A percentile compares a stretch with the other conserved stretches of the same genome.
These are phyloP conservation scores for Haplosporangium gracile DNA, from an alignment of 192 early-diverging fungal species.

Conservation along the genomic window DNA sequence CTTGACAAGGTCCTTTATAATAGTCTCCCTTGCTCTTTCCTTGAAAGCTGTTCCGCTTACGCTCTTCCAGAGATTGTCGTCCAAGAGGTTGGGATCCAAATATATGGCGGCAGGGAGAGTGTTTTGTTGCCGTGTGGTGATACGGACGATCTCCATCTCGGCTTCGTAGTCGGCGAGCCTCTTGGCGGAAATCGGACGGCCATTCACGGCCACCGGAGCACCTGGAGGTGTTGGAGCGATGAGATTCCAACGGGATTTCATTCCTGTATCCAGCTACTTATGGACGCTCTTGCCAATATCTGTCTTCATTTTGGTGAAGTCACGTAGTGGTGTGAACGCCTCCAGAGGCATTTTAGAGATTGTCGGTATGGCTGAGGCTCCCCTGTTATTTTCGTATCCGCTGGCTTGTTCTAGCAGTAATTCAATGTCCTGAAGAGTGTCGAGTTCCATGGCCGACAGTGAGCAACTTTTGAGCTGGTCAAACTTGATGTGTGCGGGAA, in stretches of 20 bases:
- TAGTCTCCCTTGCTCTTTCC: too few relatives aligned
- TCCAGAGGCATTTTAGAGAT: conserved; percentile 15
- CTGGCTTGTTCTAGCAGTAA: conserved; percentile 9
- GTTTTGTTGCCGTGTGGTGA: conserved; percentile 6
- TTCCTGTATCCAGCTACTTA: background rate
- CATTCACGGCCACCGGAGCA: background rate
- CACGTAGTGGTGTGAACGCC: background rate
- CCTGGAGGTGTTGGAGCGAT: background rate
- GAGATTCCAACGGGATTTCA: conserved; percentile 11
- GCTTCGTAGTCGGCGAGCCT: background rate
- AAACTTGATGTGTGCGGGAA: conserved; percentile 14
- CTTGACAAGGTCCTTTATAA: background rate
- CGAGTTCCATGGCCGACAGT: background rate
- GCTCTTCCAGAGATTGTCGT: background rate
- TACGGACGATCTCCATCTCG: background rate
- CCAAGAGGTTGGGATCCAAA: background rate
- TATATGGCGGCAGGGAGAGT: conserved; percentile 7
- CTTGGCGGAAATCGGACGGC: background rate
- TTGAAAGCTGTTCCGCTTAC: background rate
- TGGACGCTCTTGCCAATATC: conserved; percentile 10
- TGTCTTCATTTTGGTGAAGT: conserved; percentile 6
- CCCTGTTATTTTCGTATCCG: conserved; percentile 3
- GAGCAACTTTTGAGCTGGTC: conserved; percentile 6
- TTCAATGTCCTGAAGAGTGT: conserved; percentile 10
- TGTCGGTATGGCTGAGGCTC: conserved; percentile 11